Base-by-base conservation (phyloP, 2,329 filamentous ascomycete genomes). In the Cyanodermella asteris region DNA sequence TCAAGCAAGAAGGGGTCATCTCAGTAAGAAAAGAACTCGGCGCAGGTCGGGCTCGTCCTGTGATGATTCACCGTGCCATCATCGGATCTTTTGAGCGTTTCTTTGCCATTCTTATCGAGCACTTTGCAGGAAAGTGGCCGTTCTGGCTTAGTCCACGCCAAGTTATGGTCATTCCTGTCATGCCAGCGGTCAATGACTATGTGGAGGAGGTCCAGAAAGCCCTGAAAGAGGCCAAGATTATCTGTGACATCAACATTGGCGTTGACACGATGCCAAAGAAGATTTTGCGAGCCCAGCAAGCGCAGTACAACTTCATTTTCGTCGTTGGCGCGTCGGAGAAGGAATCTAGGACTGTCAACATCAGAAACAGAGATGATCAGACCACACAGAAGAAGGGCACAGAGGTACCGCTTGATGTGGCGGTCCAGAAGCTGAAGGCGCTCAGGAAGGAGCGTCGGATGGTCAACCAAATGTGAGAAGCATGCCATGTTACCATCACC, bases 251-350 rank as follows among this genome's bases (percentile, higher is more conserved):
- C 23, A 55, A 59, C 24, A 37, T 55, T 22, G 52, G 49, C 28
- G 51, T 52, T 16, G 58, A 59, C 36, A 59, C 56, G 5, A 34
- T 59, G 38, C 51, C 51, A 33, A 59, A 59, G 49, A 59, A 59
- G 42, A 57, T 59, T 29, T 46, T 52, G n/a, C 53, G 36, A 13
- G 55, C 50, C 11, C 55, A 59, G 33, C 28, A 58, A 30, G 41
- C 47, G 6, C 50, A 56, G 37, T 59, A 58, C 36, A 59, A 59
- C 39, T 58, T 59, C 35, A 57, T 58, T 27, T 55, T 59, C 26
- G 66, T 72, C 18, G 64, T 72, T 11, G 67, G 67, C 29, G 65
- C 63, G 4, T 51, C 64, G 39, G 67, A 72, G 48, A 60, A 56
- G 44, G 57, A 68, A 34, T 50, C 49, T 12, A 51, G 61, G 30